Percentiles rank a stretch among this genome's conserved stretches.
These are phyloP conservation scores for Scutellaria baicalensis DNA, from an alignment of 257 asterid species.

Conservation along the genomic window DNA sequence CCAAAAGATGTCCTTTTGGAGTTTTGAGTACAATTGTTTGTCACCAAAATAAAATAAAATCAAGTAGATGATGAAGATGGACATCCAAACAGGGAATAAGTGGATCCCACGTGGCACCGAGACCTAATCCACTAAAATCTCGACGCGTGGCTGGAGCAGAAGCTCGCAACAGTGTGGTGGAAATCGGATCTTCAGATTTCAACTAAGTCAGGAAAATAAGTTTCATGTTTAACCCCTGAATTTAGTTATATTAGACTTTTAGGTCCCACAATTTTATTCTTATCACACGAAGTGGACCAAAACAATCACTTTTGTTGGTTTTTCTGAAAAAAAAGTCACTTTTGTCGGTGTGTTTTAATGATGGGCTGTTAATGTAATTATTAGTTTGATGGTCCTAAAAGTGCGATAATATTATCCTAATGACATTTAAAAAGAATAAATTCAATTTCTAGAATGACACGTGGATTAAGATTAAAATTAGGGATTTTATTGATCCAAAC, in stretches of 20 bases:
- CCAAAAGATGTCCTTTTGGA: constrained; percentile 15
- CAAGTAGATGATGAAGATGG: not conserved
- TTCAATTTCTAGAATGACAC: no score
- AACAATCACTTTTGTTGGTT: no score
- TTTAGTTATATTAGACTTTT: not conserved
- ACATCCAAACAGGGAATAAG: not conserved
- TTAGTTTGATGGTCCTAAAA: no score
- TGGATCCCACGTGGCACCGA: not conserved
- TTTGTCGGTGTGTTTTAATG: no score
- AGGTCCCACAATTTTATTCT: not conserved
- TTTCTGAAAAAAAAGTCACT: no score
- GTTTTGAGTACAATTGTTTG: not conserved
- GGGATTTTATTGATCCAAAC: no score
- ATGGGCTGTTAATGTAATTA: no score
- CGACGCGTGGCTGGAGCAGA: not conserved
- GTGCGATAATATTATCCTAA: no score
- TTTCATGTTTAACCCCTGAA: not conserved
- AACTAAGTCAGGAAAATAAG: no score
- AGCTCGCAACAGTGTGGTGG: not conserved
- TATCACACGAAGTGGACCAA: not conserved
- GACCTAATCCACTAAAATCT: not conserved
- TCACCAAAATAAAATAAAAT: not conserved
- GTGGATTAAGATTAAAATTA: no score
- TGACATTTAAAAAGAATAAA: no score
- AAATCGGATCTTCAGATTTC: not conserved